Percentiles rank a stretch among this genome's conserved stretches.
Evolutionary conservation across 768 basidiomycete genomes (phyloP).

Genomic region (Serpula lacrymans): DNA sequence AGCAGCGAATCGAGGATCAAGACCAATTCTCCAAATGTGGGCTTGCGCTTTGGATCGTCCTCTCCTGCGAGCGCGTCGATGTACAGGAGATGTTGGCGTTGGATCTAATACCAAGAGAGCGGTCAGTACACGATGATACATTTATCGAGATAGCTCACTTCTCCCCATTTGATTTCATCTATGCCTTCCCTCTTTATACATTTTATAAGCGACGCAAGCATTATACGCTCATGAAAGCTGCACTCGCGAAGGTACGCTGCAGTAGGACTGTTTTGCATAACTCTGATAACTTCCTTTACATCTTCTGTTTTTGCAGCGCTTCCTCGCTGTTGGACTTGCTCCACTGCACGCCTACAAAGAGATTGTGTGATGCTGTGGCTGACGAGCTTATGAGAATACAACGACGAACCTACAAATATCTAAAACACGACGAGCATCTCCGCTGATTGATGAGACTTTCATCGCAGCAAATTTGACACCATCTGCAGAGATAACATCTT

Average conservation of each 20-base stretch:
- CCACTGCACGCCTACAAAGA: conserved; percentile 68
- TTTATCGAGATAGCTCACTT: conserved; percentile 38
- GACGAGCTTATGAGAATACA: neutral
- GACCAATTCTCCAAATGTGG: conserved; percentile 58
- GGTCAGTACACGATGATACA: conserved; percentile 1
- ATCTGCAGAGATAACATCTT: conserved; percentile 57
- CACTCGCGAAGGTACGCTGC: conserved; percentile 79
- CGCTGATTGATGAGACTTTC: conserved; percentile 76
- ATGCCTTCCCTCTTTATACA: conserved; percentile 83
- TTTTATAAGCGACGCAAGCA: conserved; percentile 80
- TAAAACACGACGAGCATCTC: conserved; percentile 89
- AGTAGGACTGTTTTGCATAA: conserved; percentile 89
- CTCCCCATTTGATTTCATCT: conserved; percentile 83
- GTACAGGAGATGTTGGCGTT: conserved; percentile 73
- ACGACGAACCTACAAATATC: conserved; percentile 80
- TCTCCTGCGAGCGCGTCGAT: conserved; percentile 57
- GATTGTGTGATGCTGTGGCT: neutral
- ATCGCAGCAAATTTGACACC: conserved; percentile 85
- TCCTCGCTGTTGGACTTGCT: conserved; percentile 56
- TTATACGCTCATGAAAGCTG: conserved; percentile 83
- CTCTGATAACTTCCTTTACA: conserved; percentile 73
- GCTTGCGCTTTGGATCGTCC: conserved; percentile 55
- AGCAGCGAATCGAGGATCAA: conserved; percentile 74
- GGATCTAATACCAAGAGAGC: conserved; percentile 42
- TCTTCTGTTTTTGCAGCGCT: conserved; percentile 64